Conservation (phyloP, 257 asterid species). For the Solanum pennellii region DNA sequence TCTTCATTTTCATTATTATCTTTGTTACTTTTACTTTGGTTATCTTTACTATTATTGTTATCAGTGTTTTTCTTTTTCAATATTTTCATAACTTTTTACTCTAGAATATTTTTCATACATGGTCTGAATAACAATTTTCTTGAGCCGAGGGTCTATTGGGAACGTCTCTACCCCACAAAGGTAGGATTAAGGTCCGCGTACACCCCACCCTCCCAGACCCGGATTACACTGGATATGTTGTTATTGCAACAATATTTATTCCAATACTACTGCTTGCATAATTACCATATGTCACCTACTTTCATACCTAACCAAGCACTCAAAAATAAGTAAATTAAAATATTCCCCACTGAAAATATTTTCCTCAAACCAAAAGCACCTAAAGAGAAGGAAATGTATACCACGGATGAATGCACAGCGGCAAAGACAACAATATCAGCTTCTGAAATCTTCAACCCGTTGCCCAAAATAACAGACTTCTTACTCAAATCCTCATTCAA, state of each 20-base stretch:
- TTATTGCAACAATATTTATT: not conserved
- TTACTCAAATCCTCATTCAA: slow-evolving; percentile 61
- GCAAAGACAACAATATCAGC: slow-evolving; percentile 69
- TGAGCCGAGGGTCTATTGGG: not conserved
- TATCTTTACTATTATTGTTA: not conserved
- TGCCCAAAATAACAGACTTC: slow-evolving; percentile 53
- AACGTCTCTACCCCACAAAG: not conserved
- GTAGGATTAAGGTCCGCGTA: not conserved
- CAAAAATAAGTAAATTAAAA: not conserved
- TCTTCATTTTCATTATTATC: not conserved
- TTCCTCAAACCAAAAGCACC: not conserved
- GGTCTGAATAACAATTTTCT: not conserved
- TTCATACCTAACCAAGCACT: not conserved
- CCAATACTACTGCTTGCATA: not conserved
- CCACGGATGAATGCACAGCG: slow-evolving; percentile 55
- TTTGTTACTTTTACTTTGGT: not conserved
- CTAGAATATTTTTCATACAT: not conserved
- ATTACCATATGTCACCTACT: not conserved
- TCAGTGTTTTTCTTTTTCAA: not conserved
- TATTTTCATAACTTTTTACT: not conserved
- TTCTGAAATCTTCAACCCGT: slow-evolving; percentile 44
- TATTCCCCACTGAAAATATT: not conserved
- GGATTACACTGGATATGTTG: not conserved
- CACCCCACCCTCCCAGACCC: not conserved
- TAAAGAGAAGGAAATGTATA: slow-evolving; percentile 10